Conservation (phyloP, 164 flowering plant genomes). For the Umbellularia californica region DNA sequence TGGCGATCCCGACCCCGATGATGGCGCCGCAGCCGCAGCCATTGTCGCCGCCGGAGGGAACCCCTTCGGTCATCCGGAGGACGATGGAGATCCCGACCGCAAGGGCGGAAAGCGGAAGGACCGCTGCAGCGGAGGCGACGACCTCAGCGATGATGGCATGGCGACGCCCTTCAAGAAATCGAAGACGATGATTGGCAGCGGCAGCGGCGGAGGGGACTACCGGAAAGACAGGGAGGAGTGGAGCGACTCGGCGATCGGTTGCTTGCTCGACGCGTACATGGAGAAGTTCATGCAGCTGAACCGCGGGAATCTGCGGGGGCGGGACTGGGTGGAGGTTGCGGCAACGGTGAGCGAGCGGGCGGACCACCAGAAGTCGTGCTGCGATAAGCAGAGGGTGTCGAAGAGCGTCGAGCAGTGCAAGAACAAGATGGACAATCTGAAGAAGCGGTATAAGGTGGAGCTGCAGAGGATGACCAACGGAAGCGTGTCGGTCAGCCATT, state of each 20-base stretch:
- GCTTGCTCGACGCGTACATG: constrained; percentile 38
- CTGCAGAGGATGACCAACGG: constrained; percentile 65
- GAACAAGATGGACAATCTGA: constrained; percentile 92
- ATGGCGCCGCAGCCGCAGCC: constrained; percentile 4
- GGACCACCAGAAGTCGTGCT: constrained; percentile 13
- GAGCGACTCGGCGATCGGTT: constrained; percentile 40
- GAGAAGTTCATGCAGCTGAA: constrained; percentile 41
- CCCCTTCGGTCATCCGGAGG: constrained; percentile 21
- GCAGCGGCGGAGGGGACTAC: constrained; percentile 19
- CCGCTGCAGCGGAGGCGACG: constrained; percentile 30
- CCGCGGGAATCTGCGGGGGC: constrained; percentile 39
- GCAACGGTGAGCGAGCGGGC: constrained; percentile 26
- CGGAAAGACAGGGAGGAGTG: constrained; percentile 48
- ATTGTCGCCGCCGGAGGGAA: constrained; percentile 12
- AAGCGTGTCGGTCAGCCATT: constrained; percentile 54
- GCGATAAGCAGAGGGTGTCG: constrained; percentile 9
- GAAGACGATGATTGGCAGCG: constrained; percentile 4
- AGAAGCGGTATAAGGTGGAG: constrained; percentile 93
- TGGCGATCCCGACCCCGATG: constrained; percentile 11
- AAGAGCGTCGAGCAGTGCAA: constrained; percentile 96
- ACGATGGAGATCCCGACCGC: constrained; percentile 28
- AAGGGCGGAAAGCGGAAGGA: constrained; percentile 40
- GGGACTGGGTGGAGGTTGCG: constrained; percentile 50
- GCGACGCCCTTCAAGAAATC: constrained; percentile 32
- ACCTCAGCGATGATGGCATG: constrained; percentile 37